Conservation (phyloP, 371 early-diverging fungal species). For the Aphelidium insulamus region DNA sequence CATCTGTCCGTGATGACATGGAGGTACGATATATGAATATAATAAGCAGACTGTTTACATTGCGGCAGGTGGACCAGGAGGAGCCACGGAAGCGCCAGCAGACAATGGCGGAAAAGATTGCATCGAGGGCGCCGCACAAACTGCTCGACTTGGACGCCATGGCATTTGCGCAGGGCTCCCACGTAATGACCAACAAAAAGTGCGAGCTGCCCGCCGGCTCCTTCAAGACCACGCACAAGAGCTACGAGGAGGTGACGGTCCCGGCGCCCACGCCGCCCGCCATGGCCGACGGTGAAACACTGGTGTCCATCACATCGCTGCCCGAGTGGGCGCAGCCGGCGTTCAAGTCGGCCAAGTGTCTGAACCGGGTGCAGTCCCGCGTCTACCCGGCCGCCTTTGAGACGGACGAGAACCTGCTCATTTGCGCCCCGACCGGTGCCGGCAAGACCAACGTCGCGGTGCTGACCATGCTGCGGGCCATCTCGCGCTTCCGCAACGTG, state of each 20-base stretch:
- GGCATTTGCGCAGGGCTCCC: constrained; percentile 73
- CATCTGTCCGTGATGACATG: constrained; percentile 12
- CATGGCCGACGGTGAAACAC: constrained; percentile 35
- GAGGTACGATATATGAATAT: not conserved
- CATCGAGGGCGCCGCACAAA: constrained; percentile 27
- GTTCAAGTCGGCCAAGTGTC: constrained; percentile 38
- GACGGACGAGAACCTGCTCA: constrained; percentile 77
- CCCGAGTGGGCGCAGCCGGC: constrained; percentile 75
- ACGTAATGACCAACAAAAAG: constrained; percentile 89
- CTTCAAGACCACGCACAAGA: constrained; percentile 71
- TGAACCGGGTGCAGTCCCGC: constrained; percentile 85
- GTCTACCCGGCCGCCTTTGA: constrained; percentile 69
- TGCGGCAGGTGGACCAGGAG: constrained; percentile 4
- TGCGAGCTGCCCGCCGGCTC: constrained; percentile 83
- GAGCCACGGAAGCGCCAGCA: constrained; percentile 14
- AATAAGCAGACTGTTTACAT: not conserved
- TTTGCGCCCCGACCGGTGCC: constrained; percentile 98
- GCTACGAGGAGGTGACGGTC: constrained; percentile 91
- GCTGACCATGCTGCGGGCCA: constrained; percentile 73
- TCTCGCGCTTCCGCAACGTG: constrained; percentile 49
- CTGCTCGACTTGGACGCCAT: constrained; percentile 58
- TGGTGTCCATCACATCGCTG: constrained; percentile 41
- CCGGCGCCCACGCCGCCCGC: constrained; percentile 62
- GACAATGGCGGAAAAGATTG: constrained; percentile 7
- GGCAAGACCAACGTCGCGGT: constrained; percentile 98